Base-by-base conservation (phyloP, 768 basidiomycete species). In the Candolleomyces aberdarensis region DNA sequence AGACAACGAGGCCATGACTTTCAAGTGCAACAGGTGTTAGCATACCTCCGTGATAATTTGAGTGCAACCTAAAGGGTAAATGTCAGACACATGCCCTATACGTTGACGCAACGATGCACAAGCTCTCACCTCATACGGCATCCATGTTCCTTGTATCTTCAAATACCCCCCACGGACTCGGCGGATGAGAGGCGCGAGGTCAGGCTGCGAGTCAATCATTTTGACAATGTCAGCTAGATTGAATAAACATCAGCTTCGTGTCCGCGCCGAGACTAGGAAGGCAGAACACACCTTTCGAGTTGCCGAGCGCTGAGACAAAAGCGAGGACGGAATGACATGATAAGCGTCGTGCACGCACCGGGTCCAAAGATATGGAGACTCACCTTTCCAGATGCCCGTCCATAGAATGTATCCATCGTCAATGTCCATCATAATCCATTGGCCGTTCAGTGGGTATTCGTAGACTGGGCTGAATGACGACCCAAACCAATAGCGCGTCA, bases 351-450 rank as follows among this genome's bases (percentile, higher is more conserved):
- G 29, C 20, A 40, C 26, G 26, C 6, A 43, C 22, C 29, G 26
- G 41, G 17, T n/a, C 50, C 36, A 32, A 8, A 31, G 15, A 19
- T 51, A 57, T 41, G 48, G 26, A 48, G 29, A 60, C 77, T 62
- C 61, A 92, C 92, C 92, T 81, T 95, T 95, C 93, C 93, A 95
- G 57, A 95, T 95, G 10, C 92, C 91, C 1, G 94, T 95, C 92
- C 93, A 95, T 17, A 94, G 78, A 60, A 95, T 88, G 71, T 92
- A 94, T 3, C 93, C 93, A 70, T 94, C 92, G 71, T 95, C 93
- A 69, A 92, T 89, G 76, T 95, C 93, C 85, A 94, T 92, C 93
- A 95, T 94, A 68, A 95, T 91, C 90, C 92, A 93, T 69, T 94
- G 92, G 20, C 88, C 89, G 63, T 92, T 92, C 59, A 95, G 79